Evolutionary conservation across 2,329 filamentous ascomycete species (phyloP).

Genomic region (Epichloe sibirici): DNA sequence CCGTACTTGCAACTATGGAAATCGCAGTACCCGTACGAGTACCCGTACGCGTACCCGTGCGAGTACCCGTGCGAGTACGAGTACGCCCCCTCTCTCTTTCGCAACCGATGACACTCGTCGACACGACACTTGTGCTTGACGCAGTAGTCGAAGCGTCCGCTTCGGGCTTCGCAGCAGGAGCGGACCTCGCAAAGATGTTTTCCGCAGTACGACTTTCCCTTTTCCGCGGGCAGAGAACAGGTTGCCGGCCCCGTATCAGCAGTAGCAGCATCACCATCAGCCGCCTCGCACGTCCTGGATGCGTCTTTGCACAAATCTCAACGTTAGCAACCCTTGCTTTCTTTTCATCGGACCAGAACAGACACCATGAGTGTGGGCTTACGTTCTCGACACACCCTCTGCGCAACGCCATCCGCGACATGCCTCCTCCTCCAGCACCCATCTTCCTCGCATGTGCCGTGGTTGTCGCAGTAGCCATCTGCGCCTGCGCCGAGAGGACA

Average conservation of each 20-base stretch:
- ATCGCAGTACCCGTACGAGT: neutral
- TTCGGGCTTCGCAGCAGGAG: neutral
- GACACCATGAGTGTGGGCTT: neutral
- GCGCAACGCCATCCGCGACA: neutral
- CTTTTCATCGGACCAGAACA: too few relatives aligned
- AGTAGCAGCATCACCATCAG: neutral
- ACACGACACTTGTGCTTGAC: neutral
- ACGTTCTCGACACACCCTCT: neutral
- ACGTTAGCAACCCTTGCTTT: too few relatives aligned
- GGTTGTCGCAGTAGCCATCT: neutral
- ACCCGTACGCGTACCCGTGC: too few relatives aligned
- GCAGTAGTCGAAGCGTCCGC: neutral
- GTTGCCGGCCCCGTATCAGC: too few relatives aligned
- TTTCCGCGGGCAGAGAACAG: neutral
- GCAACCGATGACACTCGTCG: neutral
- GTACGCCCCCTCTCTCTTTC: neutral
- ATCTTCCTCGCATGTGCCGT: neutral
- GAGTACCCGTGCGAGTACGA: too few relatives aligned
- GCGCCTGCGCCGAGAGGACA: neutral
- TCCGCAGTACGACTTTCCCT: neutral
- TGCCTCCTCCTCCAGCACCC: neutral
- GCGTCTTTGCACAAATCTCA: too few relatives aligned
- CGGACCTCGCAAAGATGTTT: neutral
- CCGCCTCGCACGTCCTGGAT: too few relatives aligned
- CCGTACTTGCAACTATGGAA: neutral